A percentile compares a stretch with the other conserved stretches of the same genome.
Conservation (phyloP, 108 stramenopile genomes). For the Skeletonema tropicum region DNA sequence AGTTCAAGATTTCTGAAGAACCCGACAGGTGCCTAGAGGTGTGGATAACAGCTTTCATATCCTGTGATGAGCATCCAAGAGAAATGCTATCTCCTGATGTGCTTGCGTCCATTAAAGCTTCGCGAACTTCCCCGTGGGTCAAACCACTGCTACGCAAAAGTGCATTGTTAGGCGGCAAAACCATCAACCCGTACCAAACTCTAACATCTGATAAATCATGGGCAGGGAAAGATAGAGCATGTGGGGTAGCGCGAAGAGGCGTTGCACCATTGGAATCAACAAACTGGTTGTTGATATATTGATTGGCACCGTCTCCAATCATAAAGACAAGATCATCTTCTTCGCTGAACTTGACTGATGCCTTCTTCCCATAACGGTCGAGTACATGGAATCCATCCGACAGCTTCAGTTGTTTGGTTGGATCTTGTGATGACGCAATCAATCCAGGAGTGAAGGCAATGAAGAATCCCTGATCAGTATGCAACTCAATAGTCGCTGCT, state of each 20-base stretch:
- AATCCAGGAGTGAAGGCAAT: slow-evolving; percentile 63
- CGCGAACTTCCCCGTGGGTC: slow-evolving; percentile 61
- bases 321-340: slow-evolving; percentile 59
- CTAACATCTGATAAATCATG: slow-evolving; percentile 24
- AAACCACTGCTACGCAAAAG: slow-evolving; percentile 28
- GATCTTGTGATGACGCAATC: slow-evolving; percentile 17
- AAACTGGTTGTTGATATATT: slow-evolving; percentile 46
- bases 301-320: slow-evolving; percentile 78
- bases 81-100: neutral
- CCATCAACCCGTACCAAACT: slow-evolving; percentile 81
- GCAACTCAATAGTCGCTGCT: slow-evolving; percentile 54
- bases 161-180: slow-evolving; percentile 60
- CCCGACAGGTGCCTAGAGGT: neutral
- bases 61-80: slow-evolving; percentile 52
- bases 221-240: slow-evolving; percentile 20
- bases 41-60: slow-evolving; percentile 41
- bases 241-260: slow-evolving; percentile 59
- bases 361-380: slow-evolving; percentile 13
- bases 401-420: neutral
- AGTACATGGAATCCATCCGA: slow-evolving; percentile 3
- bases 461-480: slow-evolving; percentile 69
- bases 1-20: slow-evolving; percentile 11
- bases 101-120: slow-evolving; percentile 34
- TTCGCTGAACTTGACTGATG: slow-evolving; percentile 48
- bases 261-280: neutral